Base-by-base conservation (phyloP, 108 stramenopile genomes). In the Heterococcus sp. region DNA sequence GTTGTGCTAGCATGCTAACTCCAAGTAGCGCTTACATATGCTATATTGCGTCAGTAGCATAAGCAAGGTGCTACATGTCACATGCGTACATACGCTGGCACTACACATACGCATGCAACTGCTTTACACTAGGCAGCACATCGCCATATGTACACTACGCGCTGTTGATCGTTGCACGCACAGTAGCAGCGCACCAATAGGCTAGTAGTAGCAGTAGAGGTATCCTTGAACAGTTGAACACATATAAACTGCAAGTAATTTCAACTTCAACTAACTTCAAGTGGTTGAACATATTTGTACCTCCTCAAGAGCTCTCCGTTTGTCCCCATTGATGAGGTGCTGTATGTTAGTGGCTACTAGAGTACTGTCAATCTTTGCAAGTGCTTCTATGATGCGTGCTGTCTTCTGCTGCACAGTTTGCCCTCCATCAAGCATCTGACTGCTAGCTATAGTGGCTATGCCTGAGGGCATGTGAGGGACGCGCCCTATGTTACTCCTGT, bases 261-360 rank as follows among this genome's bases (percentile, higher is more conserved):
- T 28, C 64, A 27, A 28, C 1, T 2, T 27, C 2, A 35, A 28
- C n/a, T n/a, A n/a, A n/a, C n/a, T n/a, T n/a, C n/a, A n/a, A n/a
- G n/a, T n/a, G n/a, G n/a, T n/a, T n/a, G n/a, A n/a, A n/a, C n/a
- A n/a, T n/a, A n/a, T n/a, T n/a, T n/a, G n/a, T n/a, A n/a, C n/a
- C n/a, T n/a, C n/a, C n/a, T n/a, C n/a, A n/a, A n/a, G n/a, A n/a
- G n/a, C n/a, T n/a, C n/a, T n/a, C n/a, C n/a, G n/a, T n/a, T n/a
- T n/a, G n/a, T 76, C 75, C 36, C 68, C 75, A 67, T 68, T 69
- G 29, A 76, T 36, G 68, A 76, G 68, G 75, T 69, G 75, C 34
- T 76, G 68, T 2, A 76, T n/a, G 37, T 76, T 76, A 0, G 75
- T 76, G 27, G 75, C 75, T 39, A 76, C 75, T 38, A 76, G 75